phyloP scores from a whole-genome alignment of 2,329 filamentous ascomycete species.

The Aspergillus piperis region DNA sequence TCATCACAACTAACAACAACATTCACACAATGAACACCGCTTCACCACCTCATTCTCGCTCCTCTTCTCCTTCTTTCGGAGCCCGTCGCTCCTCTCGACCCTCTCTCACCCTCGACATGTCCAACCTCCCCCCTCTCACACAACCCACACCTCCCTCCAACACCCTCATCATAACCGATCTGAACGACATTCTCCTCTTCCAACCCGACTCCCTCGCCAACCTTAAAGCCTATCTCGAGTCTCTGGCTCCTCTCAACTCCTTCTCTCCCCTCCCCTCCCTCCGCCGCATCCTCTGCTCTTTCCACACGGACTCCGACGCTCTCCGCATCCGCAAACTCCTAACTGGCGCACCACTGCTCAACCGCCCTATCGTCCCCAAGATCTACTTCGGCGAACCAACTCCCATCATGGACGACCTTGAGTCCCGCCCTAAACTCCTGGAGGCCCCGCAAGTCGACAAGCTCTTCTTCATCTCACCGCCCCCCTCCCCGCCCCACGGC shows the following conservation, averaged over 20 bases:
- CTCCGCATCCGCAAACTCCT: conserved; percentile 47
- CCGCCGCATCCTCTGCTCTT: conserved; percentile 54
- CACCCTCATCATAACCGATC: conserved; percentile 53
- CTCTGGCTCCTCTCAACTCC: conserved; percentile 48
- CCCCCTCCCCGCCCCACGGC: conserved; percentile 64
- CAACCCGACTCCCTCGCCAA: conserved; percentile 46
- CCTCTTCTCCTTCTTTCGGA: conserved; percentile 29
- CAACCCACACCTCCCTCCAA: conserved; percentile 51
- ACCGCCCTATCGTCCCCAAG: conserved; percentile 36
- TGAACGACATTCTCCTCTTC: conserved; percentile 49
- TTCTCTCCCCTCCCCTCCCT: conserved; percentile 54
- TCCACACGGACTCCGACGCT: conserved; percentile 45
- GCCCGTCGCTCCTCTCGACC: conserved; percentile 30
- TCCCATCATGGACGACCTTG: conserved; percentile 40
- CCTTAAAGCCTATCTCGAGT: conserved; percentile 46
- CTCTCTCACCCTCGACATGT: conserved; percentile 49
- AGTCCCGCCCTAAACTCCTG: conserved; percentile 48
- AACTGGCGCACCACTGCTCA: conserved; percentile 39
- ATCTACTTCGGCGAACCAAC: conserved; percentile 58
- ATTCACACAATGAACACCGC: conserved; percentile 22
- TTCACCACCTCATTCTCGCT: conserved; percentile 27
- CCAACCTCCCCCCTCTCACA: conserved; percentile 46
- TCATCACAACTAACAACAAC: neutral
- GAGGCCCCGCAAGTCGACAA: conserved; percentile 60
- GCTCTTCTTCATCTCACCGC: conserved; percentile 67